A percentile compares a stretch with the other conserved stretches of the same genome.
These are phyloP conservation scores for Hippophae rhamnoides DNA, from an alignment of 306 rosid genomes.

Conservation along the genomic window DNA sequence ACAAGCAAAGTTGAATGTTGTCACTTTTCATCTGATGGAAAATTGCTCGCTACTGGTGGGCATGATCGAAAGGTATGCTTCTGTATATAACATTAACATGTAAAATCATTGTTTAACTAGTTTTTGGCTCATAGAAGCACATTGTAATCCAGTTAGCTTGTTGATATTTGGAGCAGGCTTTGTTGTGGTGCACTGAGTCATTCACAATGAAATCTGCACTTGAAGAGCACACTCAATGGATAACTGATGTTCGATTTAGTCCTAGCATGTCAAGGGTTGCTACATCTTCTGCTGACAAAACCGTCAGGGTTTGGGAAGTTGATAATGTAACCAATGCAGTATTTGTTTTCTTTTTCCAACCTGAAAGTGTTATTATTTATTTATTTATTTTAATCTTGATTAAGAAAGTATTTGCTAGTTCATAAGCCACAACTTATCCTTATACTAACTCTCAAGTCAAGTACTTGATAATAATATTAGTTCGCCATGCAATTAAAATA, in stretches of 20 bases:
- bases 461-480: no score
- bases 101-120: not conserved
- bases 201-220: constrained; percentile 43
- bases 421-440: no score
- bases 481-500: no score
- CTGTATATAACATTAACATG: not conserved
- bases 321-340: constrained; percentile 38
- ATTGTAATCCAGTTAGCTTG: not conserved
- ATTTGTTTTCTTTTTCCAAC: not conserved
- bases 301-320: constrained; percentile 75
- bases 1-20: constrained; percentile 60
- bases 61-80: constrained; percentile 57
- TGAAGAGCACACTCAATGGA: constrained; percentile 63
- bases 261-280: constrained; percentile 52
- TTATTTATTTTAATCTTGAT: no score
- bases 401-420: no score
- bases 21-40: constrained; percentile 82
- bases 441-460: no score
- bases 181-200: constrained; percentile 66
- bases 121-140: constrained; percentile 3
- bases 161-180: constrained; percentile 43
- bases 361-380: no score
- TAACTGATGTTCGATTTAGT: constrained; percentile 73
- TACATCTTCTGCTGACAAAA: constrained; percentile 79
- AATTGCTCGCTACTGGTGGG: constrained; percentile 82